Conservation (phyloP, 352 stramenopile genomes). For the Pythium biforme region DNA sequence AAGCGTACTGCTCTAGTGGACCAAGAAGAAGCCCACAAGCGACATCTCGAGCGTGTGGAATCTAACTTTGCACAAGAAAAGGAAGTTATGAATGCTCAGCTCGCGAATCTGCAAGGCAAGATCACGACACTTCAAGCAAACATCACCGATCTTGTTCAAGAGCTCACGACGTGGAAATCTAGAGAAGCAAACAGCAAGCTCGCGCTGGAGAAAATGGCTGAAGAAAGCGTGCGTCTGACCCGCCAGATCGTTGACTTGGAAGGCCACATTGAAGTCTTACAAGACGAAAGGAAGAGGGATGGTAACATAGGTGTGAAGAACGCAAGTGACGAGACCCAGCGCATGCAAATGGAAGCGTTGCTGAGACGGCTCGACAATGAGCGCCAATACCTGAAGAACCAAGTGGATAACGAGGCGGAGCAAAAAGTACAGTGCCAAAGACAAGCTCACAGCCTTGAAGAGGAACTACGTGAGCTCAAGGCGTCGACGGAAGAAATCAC, state of each 20-base stretch:
- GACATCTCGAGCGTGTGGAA: conserved; percentile 47
- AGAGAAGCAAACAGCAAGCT: conserved; percentile 68
- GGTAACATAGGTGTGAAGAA: conserved; percentile 52
- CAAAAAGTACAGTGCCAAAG: conserved; percentile 43
- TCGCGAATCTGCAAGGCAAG: conserved; percentile 55
- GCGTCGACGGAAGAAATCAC: conserved; percentile 37
- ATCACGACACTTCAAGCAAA: conserved; percentile 68
- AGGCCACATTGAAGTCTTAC: conserved; percentile 46
- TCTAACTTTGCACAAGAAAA: conserved; percentile 52
- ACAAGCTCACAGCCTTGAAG: conserved; percentile 39
- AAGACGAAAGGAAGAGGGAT: conserved; percentile 53
- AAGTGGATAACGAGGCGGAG: conserved; percentile 57
- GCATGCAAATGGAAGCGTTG: conserved; percentile 77
- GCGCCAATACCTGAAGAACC: conserved; percentile 78
- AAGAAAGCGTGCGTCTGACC: conserved; percentile 66
- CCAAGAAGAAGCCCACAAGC: conserved; percentile 60
- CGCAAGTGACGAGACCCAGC: conserved; percentile 74
- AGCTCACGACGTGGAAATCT: conserved; percentile 61
- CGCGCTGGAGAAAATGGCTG: conserved; percentile 67
- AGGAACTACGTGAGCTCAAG: conserved; percentile 44
- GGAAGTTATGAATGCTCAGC: conserved; percentile 42
- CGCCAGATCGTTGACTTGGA: conserved; percentile 70
- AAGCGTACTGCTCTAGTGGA: conserved; percentile 48
- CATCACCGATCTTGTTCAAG: conserved; percentile 72
- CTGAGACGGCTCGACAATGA: conserved; percentile 76